Evolutionary conservation across 148 eudicot genomes (phyloP).

Genomic region (Fagopyrum homotropicum): DNA sequence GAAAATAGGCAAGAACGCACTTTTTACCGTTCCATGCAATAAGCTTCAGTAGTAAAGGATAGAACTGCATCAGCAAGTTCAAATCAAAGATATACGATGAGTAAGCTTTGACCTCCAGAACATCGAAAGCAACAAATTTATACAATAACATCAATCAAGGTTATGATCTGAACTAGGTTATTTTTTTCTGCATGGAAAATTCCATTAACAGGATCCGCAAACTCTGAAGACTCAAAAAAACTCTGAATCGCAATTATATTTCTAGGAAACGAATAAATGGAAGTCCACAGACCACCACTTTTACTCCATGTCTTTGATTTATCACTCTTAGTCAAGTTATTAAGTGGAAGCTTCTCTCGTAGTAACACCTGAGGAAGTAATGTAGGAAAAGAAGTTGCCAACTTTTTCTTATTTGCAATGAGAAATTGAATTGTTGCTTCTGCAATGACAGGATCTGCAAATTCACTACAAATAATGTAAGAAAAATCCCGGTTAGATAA

Average conservation of each 20-base stretch:
- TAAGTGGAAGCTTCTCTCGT: not conserved
- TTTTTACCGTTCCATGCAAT: slow-evolving; percentile 95
- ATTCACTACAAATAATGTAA: slow-evolving; percentile 60
- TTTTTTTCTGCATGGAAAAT: not conserved
- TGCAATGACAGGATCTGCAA: slow-evolving; percentile 87
- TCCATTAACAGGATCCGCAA: not conserved
- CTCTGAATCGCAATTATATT: not conserved
- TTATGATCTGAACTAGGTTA: not conserved
- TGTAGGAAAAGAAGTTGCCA: slow-evolving; percentile 57
- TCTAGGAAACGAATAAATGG: not conserved
- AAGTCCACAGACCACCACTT: not conserved
- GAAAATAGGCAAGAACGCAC: slow-evolving; percentile 37
- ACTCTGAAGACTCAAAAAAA: not conserved
- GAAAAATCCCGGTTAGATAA: not conserved
- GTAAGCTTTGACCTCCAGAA: not conserved
- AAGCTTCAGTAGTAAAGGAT: slow-evolving; percentile 85
- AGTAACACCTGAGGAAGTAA: slow-evolving; percentile 77
- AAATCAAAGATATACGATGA: slow-evolving; percentile 13
- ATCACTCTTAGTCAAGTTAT: not conserved
- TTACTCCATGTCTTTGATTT: not conserved
- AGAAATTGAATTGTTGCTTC: slow-evolving; percentile 85
- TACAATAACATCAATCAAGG: not conserved
- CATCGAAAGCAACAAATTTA: not conserved
- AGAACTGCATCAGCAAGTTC: slow-evolving; percentile 56
- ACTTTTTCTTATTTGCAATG: slow-evolving; percentile 54